Evolutionary conservation across 2,329 filamentous ascomycete genomes (phyloP).

Genomic region (Polytolypa hystricis): DNA sequence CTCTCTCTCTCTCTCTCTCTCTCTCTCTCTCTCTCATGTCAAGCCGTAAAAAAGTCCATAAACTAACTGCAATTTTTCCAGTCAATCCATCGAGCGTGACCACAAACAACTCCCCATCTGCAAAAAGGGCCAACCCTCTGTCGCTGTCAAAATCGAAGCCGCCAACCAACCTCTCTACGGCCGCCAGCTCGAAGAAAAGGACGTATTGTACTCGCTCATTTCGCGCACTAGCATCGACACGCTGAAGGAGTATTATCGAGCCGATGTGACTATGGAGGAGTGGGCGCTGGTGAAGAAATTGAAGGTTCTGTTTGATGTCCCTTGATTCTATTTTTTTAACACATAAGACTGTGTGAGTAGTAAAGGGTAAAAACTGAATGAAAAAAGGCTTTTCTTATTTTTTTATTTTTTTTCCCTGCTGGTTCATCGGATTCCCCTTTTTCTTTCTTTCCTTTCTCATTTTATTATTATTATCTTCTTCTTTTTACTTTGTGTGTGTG

Average conservation of each 20-base stretch:
- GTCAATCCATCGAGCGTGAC: constrained; percentile 92
- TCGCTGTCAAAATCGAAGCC: constrained; percentile 95
- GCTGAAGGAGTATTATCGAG: constrained; percentile 88
- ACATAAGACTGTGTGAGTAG: too few species aligned
- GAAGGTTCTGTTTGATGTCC: constrained; percentile 87
- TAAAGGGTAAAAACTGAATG: too few species aligned
- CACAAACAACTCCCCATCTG: constrained; percentile 88
- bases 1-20: constrained; percentile 3
- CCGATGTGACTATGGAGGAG: constrained; percentile 81
- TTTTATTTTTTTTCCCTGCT: constrained; percentile 1
- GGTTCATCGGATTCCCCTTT: background rate
- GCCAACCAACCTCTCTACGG: constrained; percentile 87
- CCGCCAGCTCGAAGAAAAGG: constrained; percentile 85
- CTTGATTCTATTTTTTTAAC: too few species aligned
- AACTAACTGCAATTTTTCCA: constrained; percentile 30
- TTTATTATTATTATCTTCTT: background rate
- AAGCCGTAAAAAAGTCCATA: too few species aligned
- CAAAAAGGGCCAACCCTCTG: constrained; percentile 94
- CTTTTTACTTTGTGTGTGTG: constrained; percentile 1
- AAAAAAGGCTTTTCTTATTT: background rate
- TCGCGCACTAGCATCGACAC: constrained; percentile 83
- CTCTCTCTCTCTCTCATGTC: constrained; percentile 2
- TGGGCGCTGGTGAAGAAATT: constrained; percentile 92
- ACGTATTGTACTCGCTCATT: constrained; percentile 77
- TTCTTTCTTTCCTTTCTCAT: background rate